phyloP scores from a whole-genome alignment of 768 basidiomycete genomes.

The Boletus rubropictus region DNA sequence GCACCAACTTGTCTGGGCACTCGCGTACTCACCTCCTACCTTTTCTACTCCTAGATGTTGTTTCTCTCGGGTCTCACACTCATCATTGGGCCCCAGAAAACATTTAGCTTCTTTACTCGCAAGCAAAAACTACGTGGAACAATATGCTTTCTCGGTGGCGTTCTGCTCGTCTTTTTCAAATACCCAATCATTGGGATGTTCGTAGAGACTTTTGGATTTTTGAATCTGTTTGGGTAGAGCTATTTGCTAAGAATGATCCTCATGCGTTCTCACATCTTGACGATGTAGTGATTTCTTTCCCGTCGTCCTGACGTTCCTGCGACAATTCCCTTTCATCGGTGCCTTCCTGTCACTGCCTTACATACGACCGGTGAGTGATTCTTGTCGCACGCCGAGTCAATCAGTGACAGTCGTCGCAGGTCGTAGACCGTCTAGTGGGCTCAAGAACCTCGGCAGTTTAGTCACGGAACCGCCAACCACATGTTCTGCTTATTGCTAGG shows the following conservation, averaged over 20 bases:
- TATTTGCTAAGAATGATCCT: neutral
- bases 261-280: constrained; percentile 1
- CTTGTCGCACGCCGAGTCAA: neutral
- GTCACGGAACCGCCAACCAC: constrained; percentile 10
- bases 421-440: constrained; percentile 74
- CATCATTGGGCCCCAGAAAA: constrained; percentile 96
- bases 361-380: constrained; percentile 62
- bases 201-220: constrained; percentile 93
- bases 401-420: constrained; percentile 36
- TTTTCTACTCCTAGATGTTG: constrained; percentile 58
- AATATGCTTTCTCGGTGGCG: constrained; percentile 81
- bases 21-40: constrained; percentile 2
- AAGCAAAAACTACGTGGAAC: constrained; percentile 92
- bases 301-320: constrained; percentile 92
- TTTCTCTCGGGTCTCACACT: constrained; percentile 92
- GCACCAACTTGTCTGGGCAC: neutral
- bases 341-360: constrained; percentile 82
- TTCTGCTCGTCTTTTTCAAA: constrained; percentile 90
- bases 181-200: constrained; percentile 92
- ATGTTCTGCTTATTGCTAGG: neutral
- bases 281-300: constrained; percentile 91
- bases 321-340: constrained; percentile 90
- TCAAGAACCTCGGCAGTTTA: constrained; percentile 71
- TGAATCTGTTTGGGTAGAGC: constrained; percentile 90
- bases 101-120: constrained; percentile 96